A percentile compares a stretch with the other conserved stretches of the same genome.
Conservation (phyloP, 345 rosid species). For the Hibiscus trionum region DNA sequence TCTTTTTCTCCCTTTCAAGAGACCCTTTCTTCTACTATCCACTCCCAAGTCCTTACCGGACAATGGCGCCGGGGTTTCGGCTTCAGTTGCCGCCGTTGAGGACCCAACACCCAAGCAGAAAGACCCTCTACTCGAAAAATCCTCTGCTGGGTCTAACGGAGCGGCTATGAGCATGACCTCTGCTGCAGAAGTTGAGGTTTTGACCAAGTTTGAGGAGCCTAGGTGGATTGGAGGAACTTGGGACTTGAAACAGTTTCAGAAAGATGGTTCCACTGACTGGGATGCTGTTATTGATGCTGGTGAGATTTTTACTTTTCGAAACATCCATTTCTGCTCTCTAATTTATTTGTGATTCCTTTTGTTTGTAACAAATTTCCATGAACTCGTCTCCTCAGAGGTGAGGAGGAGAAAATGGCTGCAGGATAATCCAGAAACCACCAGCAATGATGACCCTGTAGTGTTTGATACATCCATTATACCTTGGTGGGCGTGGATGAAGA, state of each 20-base stretch:
- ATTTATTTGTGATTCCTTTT: neutral
- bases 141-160: slow-evolving; percentile 27
- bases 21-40: slow-evolving; percentile 24
- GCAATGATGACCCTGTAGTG: slow-evolving; percentile 64
- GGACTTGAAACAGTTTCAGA: slow-evolving; percentile 73
- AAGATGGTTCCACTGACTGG: slow-evolving; percentile 64
- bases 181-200: slow-evolving; percentile 15
- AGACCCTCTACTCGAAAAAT: slow-evolving; percentile 1
- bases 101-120: slow-evolving; percentile 19
- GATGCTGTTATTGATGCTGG: slow-evolving; percentile 93
- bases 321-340: neutral
- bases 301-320: slow-evolving; percentile 21
- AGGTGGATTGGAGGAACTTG: slow-evolving; percentile 83
- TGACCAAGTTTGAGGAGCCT: slow-evolving; percentile 48
- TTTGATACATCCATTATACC: slow-evolving; percentile 88
- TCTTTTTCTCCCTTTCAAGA: slow-evolving; percentile 28
- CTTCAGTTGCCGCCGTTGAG: slow-evolving; percentile 28
- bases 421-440: slow-evolving; percentile 69
- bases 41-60: slow-evolving; percentile 41
- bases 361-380: neutral
- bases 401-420: slow-evolving; percentile 83
- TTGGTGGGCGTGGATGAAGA: slow-evolving; percentile 97
- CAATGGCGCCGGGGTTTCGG: slow-evolving; percentile 42
- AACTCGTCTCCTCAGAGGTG: slow-evolving; percentile 46
- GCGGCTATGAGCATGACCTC: slow-evolving; percentile 6